These are phyloP conservation scores for Eucalyptus erythrocorys DNA, from an alignment of 345 rosid genomes.

Conservation along the genomic window DNA sequence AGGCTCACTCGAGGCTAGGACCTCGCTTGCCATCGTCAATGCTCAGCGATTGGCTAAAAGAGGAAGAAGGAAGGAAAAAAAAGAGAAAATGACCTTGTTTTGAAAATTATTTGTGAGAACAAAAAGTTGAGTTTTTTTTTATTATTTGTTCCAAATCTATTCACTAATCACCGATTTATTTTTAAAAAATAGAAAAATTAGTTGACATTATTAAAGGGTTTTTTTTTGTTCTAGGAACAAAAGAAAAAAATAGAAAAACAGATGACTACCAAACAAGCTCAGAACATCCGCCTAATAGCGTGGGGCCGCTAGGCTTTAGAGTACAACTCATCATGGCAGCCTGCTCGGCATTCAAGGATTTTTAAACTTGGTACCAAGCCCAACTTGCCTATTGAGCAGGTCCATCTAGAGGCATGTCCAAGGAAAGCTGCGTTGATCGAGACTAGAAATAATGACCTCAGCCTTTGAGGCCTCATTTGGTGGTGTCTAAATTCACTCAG, in stretches of 20 bases:
- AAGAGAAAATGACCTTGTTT: background rate
- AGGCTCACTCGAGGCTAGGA: background rate
- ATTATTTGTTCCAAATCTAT: too few relatives aligned
- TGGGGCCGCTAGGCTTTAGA: background rate
- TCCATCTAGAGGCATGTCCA: background rate
- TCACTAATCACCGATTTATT: accelerated
- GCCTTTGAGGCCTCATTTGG: background rate
- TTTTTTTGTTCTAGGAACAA: accelerated
- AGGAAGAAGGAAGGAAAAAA: background rate
- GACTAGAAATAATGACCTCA: too few relatives aligned
- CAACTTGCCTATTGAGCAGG: background rate
- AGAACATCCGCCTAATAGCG: background rate
- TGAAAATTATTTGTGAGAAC: background rate
- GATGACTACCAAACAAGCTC: accelerated
- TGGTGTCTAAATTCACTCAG: background rate
- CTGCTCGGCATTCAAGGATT: background rate
- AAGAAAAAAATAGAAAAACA: too few relatives aligned
- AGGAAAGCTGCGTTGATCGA: background rate
- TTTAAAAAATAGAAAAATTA: too few relatives aligned
- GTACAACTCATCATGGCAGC: too few relatives aligned
- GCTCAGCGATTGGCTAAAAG: background rate
- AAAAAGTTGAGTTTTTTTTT: accelerated
- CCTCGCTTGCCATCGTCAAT: background rate
- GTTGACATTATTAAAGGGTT: accelerated
- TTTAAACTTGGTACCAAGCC: background rate